Percentiles rank a stretch among this genome's conserved stretches.
Conservation (phyloP, 257 asterid genomes). For the Cinchona pubescens region DNA sequence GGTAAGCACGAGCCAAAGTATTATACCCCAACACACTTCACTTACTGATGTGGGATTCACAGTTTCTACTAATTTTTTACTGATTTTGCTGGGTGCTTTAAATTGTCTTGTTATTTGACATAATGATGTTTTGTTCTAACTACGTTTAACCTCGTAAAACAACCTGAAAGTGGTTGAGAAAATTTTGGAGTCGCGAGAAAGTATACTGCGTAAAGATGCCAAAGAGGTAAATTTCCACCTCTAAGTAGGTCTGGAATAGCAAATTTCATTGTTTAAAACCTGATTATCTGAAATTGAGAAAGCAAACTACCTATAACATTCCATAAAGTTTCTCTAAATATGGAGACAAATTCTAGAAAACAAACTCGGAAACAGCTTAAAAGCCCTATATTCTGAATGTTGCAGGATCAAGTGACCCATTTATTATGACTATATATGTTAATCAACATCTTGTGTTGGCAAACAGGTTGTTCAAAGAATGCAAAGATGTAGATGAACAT, state of each 20-base stretch:
- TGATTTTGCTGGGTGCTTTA: background rate
- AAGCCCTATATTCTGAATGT: background rate
- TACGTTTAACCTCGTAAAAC: slow-evolving; percentile 19
- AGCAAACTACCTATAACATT: background rate
- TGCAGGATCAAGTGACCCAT: background rate
- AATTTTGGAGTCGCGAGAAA: slow-evolving; percentile 81
- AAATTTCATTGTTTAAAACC: background rate
- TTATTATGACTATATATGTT: background rate
- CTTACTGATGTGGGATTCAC: too few species aligned
- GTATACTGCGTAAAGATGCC: slow-evolving; percentile 95
- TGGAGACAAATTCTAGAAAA: background rate
- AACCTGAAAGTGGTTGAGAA: slow-evolving; percentile 98
- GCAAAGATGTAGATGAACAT: slow-evolving; percentile 77
- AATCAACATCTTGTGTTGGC: background rate
- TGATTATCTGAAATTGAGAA: background rate
- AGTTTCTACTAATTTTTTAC: background rate
- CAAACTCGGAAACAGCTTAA: background rate
- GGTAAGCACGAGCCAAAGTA: too few species aligned
- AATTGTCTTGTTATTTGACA: background rate
- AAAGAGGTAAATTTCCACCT: slow-evolving; percentile 75
- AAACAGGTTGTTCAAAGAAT: slow-evolving; percentile 86
- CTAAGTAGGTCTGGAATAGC: background rate
- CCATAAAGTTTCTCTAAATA: background rate
- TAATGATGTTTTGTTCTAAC: background rate
- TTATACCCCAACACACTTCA: too few species aligned